These are phyloP conservation scores for Rhododendron ferrugineum DNA, from an alignment of 148 eudicot species.

Conservation along the genomic window DNA sequence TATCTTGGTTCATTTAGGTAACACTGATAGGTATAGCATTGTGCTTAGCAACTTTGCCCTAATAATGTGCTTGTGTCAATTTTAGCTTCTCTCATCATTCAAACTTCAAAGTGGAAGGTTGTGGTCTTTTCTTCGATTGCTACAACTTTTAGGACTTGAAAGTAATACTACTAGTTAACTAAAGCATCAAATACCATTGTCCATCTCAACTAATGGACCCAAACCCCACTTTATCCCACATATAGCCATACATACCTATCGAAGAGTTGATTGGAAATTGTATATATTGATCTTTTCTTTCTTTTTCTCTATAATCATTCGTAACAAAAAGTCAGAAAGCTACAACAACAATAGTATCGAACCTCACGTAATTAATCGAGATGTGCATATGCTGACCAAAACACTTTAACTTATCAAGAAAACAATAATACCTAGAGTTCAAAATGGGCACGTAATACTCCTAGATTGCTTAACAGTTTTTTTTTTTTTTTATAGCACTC, in stretches of 20 bases:
- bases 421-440: too few species aligned
- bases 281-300: neutral
- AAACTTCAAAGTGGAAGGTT: neutral
- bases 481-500: neutral
- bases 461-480: neutral
- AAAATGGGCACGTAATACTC: neutral
- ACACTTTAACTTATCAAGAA: too few species aligned
- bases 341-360: too few species aligned
- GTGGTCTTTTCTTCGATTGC: neutral
- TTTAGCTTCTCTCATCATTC: neutral
- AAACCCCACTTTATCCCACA: neutral
- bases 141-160: too few species aligned
- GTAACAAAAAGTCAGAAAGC: neutral
- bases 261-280: neutral
- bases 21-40: too few species aligned
- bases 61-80: neutral
- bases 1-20: too few species aligned
- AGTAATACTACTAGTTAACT: too few species aligned
- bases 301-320: neutral
- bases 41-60: too few species aligned
- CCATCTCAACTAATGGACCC: neutral
- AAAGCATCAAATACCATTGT: neutral
- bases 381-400: too few species aligned
- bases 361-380: too few species aligned
- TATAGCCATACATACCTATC: neutral